A percentile compares a stretch with the other conserved stretches of the same genome.
Conservation (phyloP, 129 eudicot genomes). For the Ambrosia artemisiifolia region DNA sequence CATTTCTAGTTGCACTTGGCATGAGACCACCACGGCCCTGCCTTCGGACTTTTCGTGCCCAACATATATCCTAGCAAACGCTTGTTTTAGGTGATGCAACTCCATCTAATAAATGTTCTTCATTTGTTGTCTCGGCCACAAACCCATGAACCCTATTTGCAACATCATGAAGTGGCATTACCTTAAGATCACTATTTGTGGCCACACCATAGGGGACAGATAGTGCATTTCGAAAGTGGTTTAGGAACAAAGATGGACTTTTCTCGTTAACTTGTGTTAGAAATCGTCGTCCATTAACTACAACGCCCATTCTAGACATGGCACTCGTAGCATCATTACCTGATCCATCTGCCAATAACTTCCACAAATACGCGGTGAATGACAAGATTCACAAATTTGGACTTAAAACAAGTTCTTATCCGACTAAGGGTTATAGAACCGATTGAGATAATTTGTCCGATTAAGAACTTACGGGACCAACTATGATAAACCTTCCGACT, state of each 20-base stretch:
- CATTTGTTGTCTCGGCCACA: constrained; percentile 8
- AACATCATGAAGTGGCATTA: constrained; percentile 12
- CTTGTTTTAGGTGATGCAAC: constrained; percentile 30
- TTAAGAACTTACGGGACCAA: too few relatives aligned
- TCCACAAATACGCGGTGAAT: constrained; percentile 40
- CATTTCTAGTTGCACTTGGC: constrained; percentile 40
- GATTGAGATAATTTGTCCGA: too few relatives aligned
- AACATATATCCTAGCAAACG: constrained; percentile 34
- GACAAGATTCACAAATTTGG: not conserved
- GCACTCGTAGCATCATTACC: not conserved
- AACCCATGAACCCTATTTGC: constrained; percentile 32
- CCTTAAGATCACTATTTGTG: not conserved
- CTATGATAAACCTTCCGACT: too few relatives aligned
- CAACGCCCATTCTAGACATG: constrained; percentile 36
- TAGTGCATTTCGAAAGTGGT: not conserved
- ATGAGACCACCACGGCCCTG: constrained; percentile 52
- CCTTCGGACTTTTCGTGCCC: not conserved
- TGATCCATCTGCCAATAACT: constrained; percentile 15
- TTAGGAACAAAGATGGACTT: not conserved
- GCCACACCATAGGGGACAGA: not conserved
- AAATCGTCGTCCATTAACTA: constrained; percentile 39
- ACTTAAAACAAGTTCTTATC: too few relatives aligned
- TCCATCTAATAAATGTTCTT: constrained; percentile 49
- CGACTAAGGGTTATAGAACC: too few relatives aligned
- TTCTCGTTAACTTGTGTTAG: not conserved